Evolutionary conservation across 208 protist genomes (phyloP), one percentile per base, ranked within the genome.

Genomic region (Crithidia bombi): DNA sequence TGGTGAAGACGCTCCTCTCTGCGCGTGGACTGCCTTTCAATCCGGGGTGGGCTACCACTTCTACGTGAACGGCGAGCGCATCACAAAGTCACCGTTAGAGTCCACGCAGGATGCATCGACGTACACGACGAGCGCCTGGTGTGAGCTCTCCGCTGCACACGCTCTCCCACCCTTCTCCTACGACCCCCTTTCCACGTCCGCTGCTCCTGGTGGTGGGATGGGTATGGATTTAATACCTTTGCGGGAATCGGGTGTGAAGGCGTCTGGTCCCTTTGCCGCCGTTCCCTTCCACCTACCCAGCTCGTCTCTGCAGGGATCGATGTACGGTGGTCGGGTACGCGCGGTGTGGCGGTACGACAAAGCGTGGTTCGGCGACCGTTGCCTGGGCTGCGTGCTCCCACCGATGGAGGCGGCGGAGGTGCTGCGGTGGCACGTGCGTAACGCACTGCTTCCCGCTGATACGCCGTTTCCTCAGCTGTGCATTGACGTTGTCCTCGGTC

Each of bases 301-400:
- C 0, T 25, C 50, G 3, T 15, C 44, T 3, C 38, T 78, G 5
- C 19, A 59, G 21, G 69, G 66, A 25, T 43, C 32, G 25, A 43
- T 62, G 52, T 65, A 72, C 23, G 69, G 62, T 23, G 43, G 51
- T 43, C 9, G 21, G 23, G 65, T 63, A 6, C 49, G 65, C 5
- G 73, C 73, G 23, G 69, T 38, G 51, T 83, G 78, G 78, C 58
- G 73, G 39, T 77, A 66, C 38, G 70, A 79, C 58, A 63, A 30
- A 23, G 87, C 76, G n/a, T 92, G 84, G 84, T 85, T 87, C 49
- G 87, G 87, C 14, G 78, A 90, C 65, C 78, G 82, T 15, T 79
- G 77, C 32, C 57, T 92, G 44, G 43, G 30, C 15, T 79, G 86
- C 55, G 11, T 62, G 17, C 51, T 88, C 9, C 86, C 82, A 9